Evolutionary conservation across 805 yeast species (phyloP).

Genomic region (Millerago galiae): DNA sequence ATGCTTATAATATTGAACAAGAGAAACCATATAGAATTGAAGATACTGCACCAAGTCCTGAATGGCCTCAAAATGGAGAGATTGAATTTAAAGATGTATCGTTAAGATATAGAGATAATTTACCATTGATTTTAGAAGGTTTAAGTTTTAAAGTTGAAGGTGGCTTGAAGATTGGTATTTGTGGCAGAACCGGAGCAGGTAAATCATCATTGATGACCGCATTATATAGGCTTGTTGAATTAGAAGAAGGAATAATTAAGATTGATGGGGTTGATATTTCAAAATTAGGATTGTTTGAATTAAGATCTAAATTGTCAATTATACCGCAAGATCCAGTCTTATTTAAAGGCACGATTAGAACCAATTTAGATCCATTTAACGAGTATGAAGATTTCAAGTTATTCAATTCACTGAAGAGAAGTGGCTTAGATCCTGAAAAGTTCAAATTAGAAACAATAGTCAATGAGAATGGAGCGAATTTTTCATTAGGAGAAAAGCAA

Average conservation of each 20-base stretch:
- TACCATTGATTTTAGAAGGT: slow-evolving; percentile 45
- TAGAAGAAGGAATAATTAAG: slow-evolving; percentile 46
- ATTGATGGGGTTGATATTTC: slow-evolving; percentile 66
- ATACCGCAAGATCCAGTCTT: slow-evolving; percentile 82
- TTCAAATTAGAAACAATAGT: slow-evolving; percentile 56
- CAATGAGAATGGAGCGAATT: slow-evolving; percentile 64
- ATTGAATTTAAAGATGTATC: slow-evolving; percentile 42
- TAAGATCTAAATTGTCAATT: slow-evolving; percentile 59
- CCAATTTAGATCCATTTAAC: slow-evolving; percentile 66
- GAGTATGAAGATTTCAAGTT: slow-evolving; percentile 50
- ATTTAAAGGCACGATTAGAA: slow-evolving; percentile 64
- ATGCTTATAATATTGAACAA: slow-evolving; percentile 56
- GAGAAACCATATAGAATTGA: slow-evolving; percentile 56
- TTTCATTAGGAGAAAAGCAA: slow-evolving; percentile 69
- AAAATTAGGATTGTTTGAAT: slow-evolving; percentile 52
- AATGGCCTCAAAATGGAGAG: slow-evolving; percentile 19
- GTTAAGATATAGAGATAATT: slow-evolving; percentile 44
- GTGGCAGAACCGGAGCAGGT: slow-evolving; percentile 67
- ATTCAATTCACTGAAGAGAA: slow-evolving; percentile 56
- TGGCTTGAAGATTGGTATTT: slow-evolving; percentile 53
- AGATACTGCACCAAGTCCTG: slow-evolving; percentile 20
- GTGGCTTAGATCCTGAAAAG: slow-evolving; percentile 51
- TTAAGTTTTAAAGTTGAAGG: slow-evolving; percentile 37
- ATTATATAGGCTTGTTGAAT: slow-evolving; percentile 53
- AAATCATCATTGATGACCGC: slow-evolving; percentile 57